Evolutionary conservation across 1,139 yeast species (phyloP), one percentile per base, ranked within the genome.

Genomic region (Suhomyces wounanorum): DNA sequence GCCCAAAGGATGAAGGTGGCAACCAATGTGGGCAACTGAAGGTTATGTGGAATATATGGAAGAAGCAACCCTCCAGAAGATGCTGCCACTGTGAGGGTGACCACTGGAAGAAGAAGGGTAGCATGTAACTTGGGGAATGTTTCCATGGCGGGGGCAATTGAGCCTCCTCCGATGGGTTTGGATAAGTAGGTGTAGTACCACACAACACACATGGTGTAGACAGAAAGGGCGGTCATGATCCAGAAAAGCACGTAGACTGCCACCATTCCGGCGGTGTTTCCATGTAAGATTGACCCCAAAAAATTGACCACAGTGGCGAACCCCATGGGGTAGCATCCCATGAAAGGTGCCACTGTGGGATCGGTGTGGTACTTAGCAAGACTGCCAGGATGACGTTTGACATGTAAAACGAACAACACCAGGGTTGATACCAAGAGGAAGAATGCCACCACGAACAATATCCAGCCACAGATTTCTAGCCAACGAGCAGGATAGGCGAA

Each of bases 281-380:
- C 68, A 8, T 67, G 64, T 4, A 77, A 65, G 39, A 81, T 62
- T 47, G 67, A 66, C 42, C 70, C 68, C 18, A 82, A 67, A 67
- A 80, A 78, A 61, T 83, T 85, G 45, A 86, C 75, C 53, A 89
- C 67, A 1, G 96, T 83, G 17, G 82, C 77, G 53, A 77, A 75
- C 0, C 90, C 96, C 96, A 90, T 90, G 13, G 89, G 85, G 50
- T 79, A 78, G 56, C 92, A 84, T 3, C 96, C 96, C 73, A 89
- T 70, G 59, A 83, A 88, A 4, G 84, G 80, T 25, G 85, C 79
- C 40, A 78, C 72, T 9, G 68, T 59, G 2, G 82, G 77, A 55
- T 84, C 79, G 26, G 66, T 56, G 45, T 84, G 64, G 54, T 80
- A 67, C 28, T 63, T 58, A 16, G 52, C 48, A 31, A 75, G 57